Evolutionary conservation across 1,139 yeast genomes (phyloP), one percentile per base, ranked within the genome.

Genomic region (Scheffersomyces titani): DNA sequence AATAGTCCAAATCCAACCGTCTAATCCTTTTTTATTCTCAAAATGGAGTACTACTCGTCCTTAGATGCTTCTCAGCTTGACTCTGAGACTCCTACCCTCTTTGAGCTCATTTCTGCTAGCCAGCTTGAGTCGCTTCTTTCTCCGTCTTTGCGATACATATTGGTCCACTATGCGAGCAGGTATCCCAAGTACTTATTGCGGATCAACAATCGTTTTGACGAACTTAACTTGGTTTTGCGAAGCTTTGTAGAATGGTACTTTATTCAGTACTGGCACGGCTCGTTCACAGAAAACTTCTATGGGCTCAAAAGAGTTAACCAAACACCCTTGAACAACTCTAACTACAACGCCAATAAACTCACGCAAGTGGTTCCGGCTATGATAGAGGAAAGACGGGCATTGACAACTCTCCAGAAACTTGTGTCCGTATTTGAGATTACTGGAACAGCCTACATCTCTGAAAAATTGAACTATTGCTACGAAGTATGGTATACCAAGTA

Each of bases 201-300:
- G 59, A 65, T 89, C 6, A 86, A 91, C 47, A 87, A 90, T 65
- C 75, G 78, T 54, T 92, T 89, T 67, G 98, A 93, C 69, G 97
- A 91, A 73, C 65, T 92, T 45, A 89, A 89, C 63, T 71, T 89
- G 11, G 61, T 84, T 1, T 62, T 88, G 4, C 76, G 94, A 69
- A 86, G 90, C 0, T 62, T 82, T n/a, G 77, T 93, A 1, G 98
- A 94, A 70, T 88, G 87, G 80, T 82, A 84, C 63, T 91, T 89
- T 65, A 70, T 93, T 53, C 82, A 77, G 55, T 80, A 81, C 56
- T 90, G 96, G 92, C 93, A 90, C 65, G 87, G 97, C 0, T 85
- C 96, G 2, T 92, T 94, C 65, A 91, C 97, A 0, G 98, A 93
- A 70, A 90, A 90, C 69, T 94, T 93, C 69, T 93, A 94, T 68